Evolutionary conservation across 2,329 filamentous ascomycete species (phyloP).

Genomic region (Pseudopithomyces chartarum): DNA sequence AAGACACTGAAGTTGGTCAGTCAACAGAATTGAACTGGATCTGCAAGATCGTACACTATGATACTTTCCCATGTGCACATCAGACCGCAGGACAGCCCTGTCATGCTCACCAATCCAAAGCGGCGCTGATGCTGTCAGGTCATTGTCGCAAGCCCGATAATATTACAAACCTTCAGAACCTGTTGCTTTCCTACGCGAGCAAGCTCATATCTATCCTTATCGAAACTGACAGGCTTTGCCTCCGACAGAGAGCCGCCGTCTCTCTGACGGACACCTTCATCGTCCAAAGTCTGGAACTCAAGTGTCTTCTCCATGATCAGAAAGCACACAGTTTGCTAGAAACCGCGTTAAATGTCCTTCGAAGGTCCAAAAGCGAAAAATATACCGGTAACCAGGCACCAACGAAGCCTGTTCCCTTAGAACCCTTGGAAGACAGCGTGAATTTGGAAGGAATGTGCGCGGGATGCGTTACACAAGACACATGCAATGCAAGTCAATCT

Average conservation of each 20-base stretch:
- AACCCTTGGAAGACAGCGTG: constrained; percentile 13
- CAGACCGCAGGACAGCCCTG: constrained; percentile 42
- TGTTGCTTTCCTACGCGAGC: constrained; percentile 42
- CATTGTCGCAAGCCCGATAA: constrained; percentile 10
- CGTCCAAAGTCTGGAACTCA: constrained; percentile 33
- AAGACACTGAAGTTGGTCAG: constrained; percentile 32
- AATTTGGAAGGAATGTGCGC: constrained; percentile 26
- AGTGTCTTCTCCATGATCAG: constrained; percentile 38
- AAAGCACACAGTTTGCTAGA: background rate
- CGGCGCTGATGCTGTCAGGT: constrained; percentile 30
- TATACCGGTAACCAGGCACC: constrained; percentile 3
- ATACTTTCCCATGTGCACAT: constrained; percentile 47
- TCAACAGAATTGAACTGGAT: background rate
- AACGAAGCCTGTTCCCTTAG: background rate
- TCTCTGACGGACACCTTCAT: constrained; percentile 27
- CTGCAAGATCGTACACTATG: constrained; percentile 33
- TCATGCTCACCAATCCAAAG: constrained; percentile 44
- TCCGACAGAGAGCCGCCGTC: constrained; percentile 29
- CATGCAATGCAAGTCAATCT: constrained; percentile 44
- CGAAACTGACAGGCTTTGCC: constrained; percentile 29
- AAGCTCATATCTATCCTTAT: constrained; percentile 41
- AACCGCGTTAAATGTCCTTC: background rate
- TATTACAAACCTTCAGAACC: constrained; percentile 38
- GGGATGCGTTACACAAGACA: constrained; percentile 33
- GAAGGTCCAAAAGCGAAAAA: background rate